These are phyloP conservation scores for Climacium dendroides DNA, from an alignment of 225 moss, liverwort and hornwort genomes.

Conservation along the genomic window DNA sequence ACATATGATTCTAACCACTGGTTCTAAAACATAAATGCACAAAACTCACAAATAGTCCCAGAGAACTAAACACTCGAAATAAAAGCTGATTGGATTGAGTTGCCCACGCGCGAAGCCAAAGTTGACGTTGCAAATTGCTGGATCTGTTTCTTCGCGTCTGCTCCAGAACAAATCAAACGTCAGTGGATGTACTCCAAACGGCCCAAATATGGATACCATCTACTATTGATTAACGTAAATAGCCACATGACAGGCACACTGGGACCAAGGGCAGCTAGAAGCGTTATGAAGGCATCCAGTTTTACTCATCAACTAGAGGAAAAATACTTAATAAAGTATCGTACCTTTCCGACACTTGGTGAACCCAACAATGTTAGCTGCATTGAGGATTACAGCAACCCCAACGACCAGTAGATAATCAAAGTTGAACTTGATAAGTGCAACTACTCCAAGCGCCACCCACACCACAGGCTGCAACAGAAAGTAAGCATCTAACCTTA, in stretches of 20 bases:
- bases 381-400: slow-evolving; percentile 40
- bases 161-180: neutral
- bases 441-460: slow-evolving; percentile 48
- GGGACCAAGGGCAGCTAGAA: neutral
- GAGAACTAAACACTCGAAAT: slow-evolving; percentile 31
- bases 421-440: slow-evolving; percentile 45
- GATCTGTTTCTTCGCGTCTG: slow-evolving; percentile 62
- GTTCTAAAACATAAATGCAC: neutral
- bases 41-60: neutral
- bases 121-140: slow-evolving; percentile 45
- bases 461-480: slow-evolving; percentile 43
- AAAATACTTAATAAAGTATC: neutral
- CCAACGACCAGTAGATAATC: slow-evolving; percentile 55
- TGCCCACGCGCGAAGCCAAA: slow-evolving; percentile 38
- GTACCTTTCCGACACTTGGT: slow-evolving; percentile 69
- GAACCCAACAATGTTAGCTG: slow-evolving; percentile 56
- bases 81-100: slow-evolving; percentile 40
- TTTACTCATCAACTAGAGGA: neutral
- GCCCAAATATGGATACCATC: neutral
- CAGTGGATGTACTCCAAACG: neutral
- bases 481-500: neutral
- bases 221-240: neutral
- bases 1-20: neutral
- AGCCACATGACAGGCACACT: neutral
- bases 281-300: neutral